A percentile compares a stretch with the other conserved stretches of the same genome.
phyloP scores from a whole-genome alignment of 257 asterid species.

The Nicotiana undulata region DNA sequence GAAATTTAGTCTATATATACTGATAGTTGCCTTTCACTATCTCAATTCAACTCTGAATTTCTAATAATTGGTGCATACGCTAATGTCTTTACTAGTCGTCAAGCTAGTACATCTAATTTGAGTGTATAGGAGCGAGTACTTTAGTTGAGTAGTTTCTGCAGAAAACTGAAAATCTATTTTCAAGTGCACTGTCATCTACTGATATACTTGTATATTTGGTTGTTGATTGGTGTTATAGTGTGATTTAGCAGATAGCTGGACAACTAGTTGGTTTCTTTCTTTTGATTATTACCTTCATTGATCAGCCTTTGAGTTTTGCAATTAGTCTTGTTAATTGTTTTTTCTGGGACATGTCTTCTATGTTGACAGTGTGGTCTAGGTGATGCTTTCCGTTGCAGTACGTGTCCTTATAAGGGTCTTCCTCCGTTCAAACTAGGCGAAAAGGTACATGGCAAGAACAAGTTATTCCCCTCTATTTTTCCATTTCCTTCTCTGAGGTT shows the following conservation, averaged over 20 bases:
- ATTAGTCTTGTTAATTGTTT: not conserved
- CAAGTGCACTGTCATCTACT: not conserved
- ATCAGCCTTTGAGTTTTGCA: not conserved
- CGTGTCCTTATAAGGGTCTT: conserved; percentile 97
- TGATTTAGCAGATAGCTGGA: not conserved
- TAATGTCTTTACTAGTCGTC: not conserved
- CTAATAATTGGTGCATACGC: not conserved
- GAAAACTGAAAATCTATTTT: not conserved
- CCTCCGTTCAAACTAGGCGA: conserved; percentile 81
- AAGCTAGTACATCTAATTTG: not conserved
- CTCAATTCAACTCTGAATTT: not conserved
- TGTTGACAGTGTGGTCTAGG: conserved; percentile 88
- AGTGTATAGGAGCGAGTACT: not conserved
- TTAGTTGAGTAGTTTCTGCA: not conserved
- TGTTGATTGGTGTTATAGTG: not conserved
- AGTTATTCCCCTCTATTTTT: not conserved
- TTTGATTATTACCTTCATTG: not conserved
- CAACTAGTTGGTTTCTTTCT: not conserved
- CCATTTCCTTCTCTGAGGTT: not conserved
- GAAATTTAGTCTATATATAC: too few species aligned
- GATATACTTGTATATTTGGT: not conserved
- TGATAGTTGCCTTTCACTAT: too few species aligned
- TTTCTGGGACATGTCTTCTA: not conserved
- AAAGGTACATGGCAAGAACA: conserved; percentile 42
- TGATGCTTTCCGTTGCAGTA: conserved; percentile 91